Evolutionary conservation across 352 stramenopile species (phyloP), one percentile per base, ranked within the genome.

Genomic region (Phytophthora crassamura): DNA sequence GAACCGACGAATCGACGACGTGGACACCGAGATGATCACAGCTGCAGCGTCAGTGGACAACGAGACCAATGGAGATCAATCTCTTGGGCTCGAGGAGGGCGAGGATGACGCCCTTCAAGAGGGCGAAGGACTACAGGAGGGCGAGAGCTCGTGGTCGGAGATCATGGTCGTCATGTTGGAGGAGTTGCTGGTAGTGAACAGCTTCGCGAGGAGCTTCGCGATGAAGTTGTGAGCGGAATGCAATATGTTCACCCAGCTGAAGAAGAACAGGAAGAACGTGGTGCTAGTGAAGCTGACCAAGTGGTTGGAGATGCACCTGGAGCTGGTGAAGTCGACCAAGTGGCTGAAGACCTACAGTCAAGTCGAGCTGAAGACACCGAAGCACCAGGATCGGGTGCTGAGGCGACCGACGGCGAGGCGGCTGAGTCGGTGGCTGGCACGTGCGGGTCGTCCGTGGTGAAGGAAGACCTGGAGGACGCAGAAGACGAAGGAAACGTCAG

Each of bases 11-110:
- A n/a, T n/a, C 7, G 40, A 46, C 16, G 30, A 28, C 22, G 40
- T 46, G 41, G 41, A 48, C 41, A 34, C 41, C 41, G 41, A 48
- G 33, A 48, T 48, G 41, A 34, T 48, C 41, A 48, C 41, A 48
- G 41, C 15, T 25, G 22, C 41, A 48, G 9, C 20, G 20, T 48
- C 41, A 48, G 15, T 48, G 20, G 41, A 48, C 5, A 25, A 10
- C 41, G 20, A 48, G 41, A 48, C 41, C 41, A 48, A 48, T 48
- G 41, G 7, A 48, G 41, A 48, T 34, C 18, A 48, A 48, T 34
- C 41, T 10, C 20, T 48, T 48, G 41, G 41, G 20, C 41, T 48
- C 41, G 20, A 48, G 41, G 41, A 48, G 41, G 20, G 41, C 20
- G 41, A 48, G 41, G 33, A 48, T 48, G 41, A 48, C 41, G 18